Evolutionary conservation across 306 rosid species (phyloP).

Genomic region (Quercus parvula): DNA sequence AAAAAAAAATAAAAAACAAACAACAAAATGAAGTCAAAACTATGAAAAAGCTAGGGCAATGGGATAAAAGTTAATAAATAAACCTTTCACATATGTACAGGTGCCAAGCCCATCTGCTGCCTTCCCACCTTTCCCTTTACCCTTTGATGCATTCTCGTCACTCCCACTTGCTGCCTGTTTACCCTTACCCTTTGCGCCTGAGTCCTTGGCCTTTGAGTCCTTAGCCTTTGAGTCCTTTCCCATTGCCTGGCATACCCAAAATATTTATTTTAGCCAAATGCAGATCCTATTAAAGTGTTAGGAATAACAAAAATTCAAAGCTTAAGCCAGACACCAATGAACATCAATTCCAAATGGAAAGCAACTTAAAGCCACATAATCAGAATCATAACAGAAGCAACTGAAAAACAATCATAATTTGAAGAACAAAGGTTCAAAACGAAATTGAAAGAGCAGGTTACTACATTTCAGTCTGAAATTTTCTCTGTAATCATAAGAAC

Average conservation of each 20-base stretch:
- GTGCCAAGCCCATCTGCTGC: slow-evolving; percentile 88
- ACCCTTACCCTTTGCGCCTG: slow-evolving; percentile 81
- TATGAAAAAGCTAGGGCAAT: neutral
- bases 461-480: neutral
- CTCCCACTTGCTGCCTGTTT: slow-evolving; percentile 70
- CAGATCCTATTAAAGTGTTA: neutral
- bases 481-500: neutral
- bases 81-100: slow-evolving; percentile 93
- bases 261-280: neutral
- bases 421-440: neutral
- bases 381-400: neutral
- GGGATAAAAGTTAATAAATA: neutral
- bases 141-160: slow-evolving; percentile 73
- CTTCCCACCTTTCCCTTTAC: slow-evolving; percentile 85
- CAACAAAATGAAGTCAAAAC: neutral
- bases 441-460: neutral
- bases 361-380: neutral
- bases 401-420: neutral
- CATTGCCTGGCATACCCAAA: slow-evolving; percentile 43
- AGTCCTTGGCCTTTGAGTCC: slow-evolving; percentile 68
- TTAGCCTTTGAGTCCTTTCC: slow-evolving; percentile 81
- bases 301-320: neutral
- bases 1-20: neutral
- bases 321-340: neutral
- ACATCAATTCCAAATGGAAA: neutral